Evolutionary conservation across 352 stramenopile genomes (phyloP), one percentile per base, ranked within the genome.

Genomic region (Halophytophthora batemanensis): DNA sequence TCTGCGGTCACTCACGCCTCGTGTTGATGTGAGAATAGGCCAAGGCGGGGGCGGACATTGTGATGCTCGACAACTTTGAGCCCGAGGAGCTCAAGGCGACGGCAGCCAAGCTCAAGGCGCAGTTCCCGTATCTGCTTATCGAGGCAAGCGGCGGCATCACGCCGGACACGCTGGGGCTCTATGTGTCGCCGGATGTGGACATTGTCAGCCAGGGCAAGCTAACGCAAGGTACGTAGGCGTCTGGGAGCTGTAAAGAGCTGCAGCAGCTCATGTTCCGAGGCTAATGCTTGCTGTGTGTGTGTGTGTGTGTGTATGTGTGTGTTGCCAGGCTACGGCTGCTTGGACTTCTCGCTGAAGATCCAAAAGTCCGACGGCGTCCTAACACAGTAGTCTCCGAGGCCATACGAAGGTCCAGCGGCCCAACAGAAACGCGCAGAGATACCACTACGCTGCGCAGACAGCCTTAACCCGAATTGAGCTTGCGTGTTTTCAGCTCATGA

Each of bases 21-120:
- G n/a, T n/a, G n/a, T n/a, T n/a, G n/a, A n/a, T n/a, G n/a, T n/a
- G n/a, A n/a, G n/a, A n/a, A n/a, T 6, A 84, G 74, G 78, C 82
- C 23, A 80, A 39, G 1, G 82, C 77, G 3, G 82, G 82, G 10
- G 82, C 82, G 25, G 81, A 98, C 59, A 96, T 99, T 65, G 86
- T 99, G 25, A 99, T 99, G 97, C 77, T 99, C 15, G 97, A 99
- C 78, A 99, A 99, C 77, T 99, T 98, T 73, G 77, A 87, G 59
- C 95, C 95, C 5, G 79, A 89, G 14, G 45, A 84, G 61, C 69
- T 99, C 34, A 97, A 98, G 68, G 64, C 73, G 40, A 96, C 95
- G 46, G 96, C 96, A 0, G 71, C 66, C 10, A 69, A 69, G 43
- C 82, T 99, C 41, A 99, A 99, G 74, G 54, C 69, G 22, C 74